Conservation (phyloP, 805 yeast genomes). For the Suhomyces sp. region DNA sequence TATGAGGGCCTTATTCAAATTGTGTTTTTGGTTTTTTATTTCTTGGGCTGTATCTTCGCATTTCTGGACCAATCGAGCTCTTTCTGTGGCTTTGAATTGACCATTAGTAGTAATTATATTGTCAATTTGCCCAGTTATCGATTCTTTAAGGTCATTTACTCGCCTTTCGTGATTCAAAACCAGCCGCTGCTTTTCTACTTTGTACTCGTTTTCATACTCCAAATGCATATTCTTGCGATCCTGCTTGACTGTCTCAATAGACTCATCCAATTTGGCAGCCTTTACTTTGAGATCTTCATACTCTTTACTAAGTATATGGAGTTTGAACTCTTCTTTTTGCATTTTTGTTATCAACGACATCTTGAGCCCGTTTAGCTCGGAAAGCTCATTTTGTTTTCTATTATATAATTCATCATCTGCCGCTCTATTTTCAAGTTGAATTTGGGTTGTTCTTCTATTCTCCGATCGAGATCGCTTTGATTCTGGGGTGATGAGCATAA, state of each 20-base stretch:
- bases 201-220: conserved; percentile 7
- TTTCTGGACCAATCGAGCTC: conserved; percentile 12
- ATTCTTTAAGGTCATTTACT: conserved; percentile 28
- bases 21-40: conserved; percentile 12
- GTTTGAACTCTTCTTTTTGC: conserved; percentile 15
- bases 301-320: conserved; percentile 9
- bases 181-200: conserved; percentile 11
- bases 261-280: conserved; percentile 3
- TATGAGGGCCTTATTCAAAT: conserved; percentile 21
- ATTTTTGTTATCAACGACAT: conserved; percentile 12
- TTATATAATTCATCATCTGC: not conserved
- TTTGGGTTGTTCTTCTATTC: not conserved
- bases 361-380: conserved; percentile 7
- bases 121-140: conserved; percentile 34
- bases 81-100: conserved; percentile 26
- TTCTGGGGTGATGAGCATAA: not conserved
- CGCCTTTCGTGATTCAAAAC: conserved; percentile 23
- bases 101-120: conserved; percentile 32
- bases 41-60: conserved; percentile 12
- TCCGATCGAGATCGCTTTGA: not conserved
- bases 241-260: conserved; percentile 2
- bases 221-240: conserved; percentile 3
- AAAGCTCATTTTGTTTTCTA: conserved; percentile 7
- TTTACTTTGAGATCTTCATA: conserved; percentile 6
- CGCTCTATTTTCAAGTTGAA: not conserved